Conservation (phyloP, 1,284 basidiomycete genomes). For the Puccinia novopanici region DNA sequence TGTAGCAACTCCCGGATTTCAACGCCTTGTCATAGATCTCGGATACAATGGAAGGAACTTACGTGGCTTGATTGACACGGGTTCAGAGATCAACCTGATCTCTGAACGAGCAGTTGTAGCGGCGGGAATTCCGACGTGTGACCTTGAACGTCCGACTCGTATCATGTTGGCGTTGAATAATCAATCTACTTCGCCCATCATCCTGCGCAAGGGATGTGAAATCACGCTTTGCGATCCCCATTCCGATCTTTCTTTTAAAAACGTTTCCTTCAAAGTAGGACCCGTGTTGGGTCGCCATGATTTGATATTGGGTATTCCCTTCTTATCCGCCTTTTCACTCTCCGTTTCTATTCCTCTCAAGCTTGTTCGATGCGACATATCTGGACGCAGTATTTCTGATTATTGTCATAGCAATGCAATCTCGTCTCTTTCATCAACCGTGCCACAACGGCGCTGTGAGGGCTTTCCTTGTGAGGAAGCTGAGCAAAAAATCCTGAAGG, state of each 20-base stretch:
- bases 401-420: too few relatives aligned
- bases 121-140: background rate
- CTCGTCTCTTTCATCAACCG: too few relatives aligned
- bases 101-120: background rate
- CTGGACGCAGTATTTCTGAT: too few relatives aligned
- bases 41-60: background rate
- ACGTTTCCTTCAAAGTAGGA: background rate
- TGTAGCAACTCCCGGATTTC: background rate
- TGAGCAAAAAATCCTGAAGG: too few relatives aligned
- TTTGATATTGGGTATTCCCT: conserved; percentile 12
- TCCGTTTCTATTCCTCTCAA: too few relatives aligned
- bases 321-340: too few relatives aligned
- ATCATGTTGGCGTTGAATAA: background rate
- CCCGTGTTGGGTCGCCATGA: background rate
- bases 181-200: background rate
- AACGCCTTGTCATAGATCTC: background rate
- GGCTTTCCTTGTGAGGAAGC: too few relatives aligned
- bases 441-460: too few relatives aligned
- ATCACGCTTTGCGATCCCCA: background rate
- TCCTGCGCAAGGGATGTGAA: background rate
- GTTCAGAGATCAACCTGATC: too few relatives aligned
- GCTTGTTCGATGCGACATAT: too few relatives aligned
- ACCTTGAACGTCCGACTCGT: background rate
- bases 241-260: background rate
- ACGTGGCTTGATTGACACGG: background rate